Base-by-base conservation (phyloP, 495 filamentous ascomycete species). In the Copromyces sp. region DNA sequence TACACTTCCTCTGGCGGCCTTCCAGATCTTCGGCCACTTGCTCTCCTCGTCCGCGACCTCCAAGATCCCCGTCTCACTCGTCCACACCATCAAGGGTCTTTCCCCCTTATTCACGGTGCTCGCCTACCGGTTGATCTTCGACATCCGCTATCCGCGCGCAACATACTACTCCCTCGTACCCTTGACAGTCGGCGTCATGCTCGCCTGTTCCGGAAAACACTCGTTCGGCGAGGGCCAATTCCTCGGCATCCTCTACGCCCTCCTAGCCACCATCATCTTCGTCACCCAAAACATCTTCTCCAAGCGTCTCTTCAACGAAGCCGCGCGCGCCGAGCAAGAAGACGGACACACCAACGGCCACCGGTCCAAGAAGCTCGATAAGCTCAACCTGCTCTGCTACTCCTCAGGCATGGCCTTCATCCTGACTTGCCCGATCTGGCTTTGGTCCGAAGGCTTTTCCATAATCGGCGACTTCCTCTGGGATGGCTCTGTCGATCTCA, bases 231-330 rank as follows among this genome's bases (percentile, higher is more conserved):
- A 61, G 29, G 95, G 92, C 24, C 93, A 98, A 78, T 88, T 97
- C 75, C 87, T 94, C 45, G 95, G 95, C 12, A 92, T 99, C 32
- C 74, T 94, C 16, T 94, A 92, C 77, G 96, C 95, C 38, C 90
- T 98, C 41, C 83, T 92, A 20, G 93, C 91, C 38, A 92, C 96
- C 42, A 82, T 98, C 41, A 92, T 99, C 74, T 99, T 99, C 79
- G 95, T 99, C 17, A 97, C 94, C 0, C 95, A 99, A 79, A 99
- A 99, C 78, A 99, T 99, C 71, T 97, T 97, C 76, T 98, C 95
- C 17, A 99, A 99, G 80, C 93, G 93, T 71, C 88, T 99, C n/a
- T 99, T 99, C 86, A 98, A 97, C 79, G 94, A 97, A 80, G 94
- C 92, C 35, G 91, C 93, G 9, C 87, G 87, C 24, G 90, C 91